Base-by-base conservation (phyloP, 2,329 filamentous ascomycete genomes). In the Didymella pomorum region DNA sequence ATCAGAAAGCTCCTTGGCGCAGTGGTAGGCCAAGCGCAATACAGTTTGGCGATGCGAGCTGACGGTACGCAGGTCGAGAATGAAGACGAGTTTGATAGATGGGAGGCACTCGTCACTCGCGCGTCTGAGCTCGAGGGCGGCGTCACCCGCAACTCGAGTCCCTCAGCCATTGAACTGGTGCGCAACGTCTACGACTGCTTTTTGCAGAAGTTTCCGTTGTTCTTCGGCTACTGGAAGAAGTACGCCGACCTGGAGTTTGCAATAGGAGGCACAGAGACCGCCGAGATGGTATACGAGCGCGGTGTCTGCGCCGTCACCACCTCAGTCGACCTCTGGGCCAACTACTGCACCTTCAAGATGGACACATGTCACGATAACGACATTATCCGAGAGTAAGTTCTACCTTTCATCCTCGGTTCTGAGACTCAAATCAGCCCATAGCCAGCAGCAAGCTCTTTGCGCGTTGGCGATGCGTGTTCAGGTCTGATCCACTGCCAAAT, bases 171-270 rank as follows among this genome's bases (percentile, higher is more conserved):
- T 69, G 89, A 92, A 20, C 89, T 92, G 11, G 89, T 93, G 55
- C 90, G 95, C 78, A 88, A 91, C 76, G 87, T 91, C 62, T 98
- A 96, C 81, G 93, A 99, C 76, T 87, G 90, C 46, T 96, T 99
- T 74, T 89, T 99, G 21, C 87, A 91, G 61, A 97, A 97, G 74
- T 99, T 97, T 66, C 95, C 95, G 2, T 85, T 98, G 11, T 87
- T 98, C 37, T 99, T 98, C 72, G 95, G 94, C 51, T 99, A 98
- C 81, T 99, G 95, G 95, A 98, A 98, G 82, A 98, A 97, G 77
- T 99, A 98, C 84, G 95, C 95, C 72, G 94, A 98, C 72, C 84
- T 96, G 64, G 95, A 99, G 74, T 99, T 99, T 80, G 93, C 93
- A 49, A 97, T 99, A 65, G 93, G 93, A 4, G 95, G 95, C 18